These are phyloP conservation scores for Paxillus rubicundulus DNA, from an alignment of 768 basidiomycete species.

Conservation along the genomic window DNA sequence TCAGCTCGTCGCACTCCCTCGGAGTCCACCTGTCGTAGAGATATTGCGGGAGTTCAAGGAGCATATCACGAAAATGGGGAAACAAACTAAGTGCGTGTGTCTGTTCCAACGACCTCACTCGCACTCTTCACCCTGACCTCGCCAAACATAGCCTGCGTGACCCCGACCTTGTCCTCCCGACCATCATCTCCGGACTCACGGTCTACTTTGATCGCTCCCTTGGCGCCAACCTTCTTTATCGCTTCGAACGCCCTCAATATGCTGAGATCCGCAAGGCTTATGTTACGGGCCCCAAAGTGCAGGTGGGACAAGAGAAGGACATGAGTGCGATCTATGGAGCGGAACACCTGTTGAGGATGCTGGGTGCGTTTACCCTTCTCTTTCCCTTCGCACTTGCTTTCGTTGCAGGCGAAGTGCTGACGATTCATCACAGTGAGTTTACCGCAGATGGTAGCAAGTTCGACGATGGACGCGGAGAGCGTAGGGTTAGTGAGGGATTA, in stretches of 20 bases:
- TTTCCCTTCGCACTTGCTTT: not conserved
- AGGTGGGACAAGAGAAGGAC: conserved; percentile 68
- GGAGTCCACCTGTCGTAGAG: conserved; percentile 72
- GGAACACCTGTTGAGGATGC: conserved; percentile 87
- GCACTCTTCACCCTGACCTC: not conserved
- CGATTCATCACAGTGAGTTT: conserved; percentile 68
- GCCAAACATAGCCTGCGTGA: conserved; percentile 55
- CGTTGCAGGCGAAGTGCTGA: conserved; percentile 8
- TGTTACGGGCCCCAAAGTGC: conserved; percentile 69
- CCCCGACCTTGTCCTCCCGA: conserved; percentile 66
- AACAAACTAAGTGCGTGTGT: conserved; percentile 45
- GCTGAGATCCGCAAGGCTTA: conserved; percentile 71
- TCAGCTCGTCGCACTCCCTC: conserved; percentile 85
- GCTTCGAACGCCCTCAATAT: conserved; percentile 94
- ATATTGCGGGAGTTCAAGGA: conserved; percentile 77
- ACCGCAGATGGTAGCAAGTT: conserved; percentile 85
- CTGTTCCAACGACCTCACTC: not conserved
- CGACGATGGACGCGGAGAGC: conserved; percentile 88
- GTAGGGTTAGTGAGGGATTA: conserved; percentile 83
- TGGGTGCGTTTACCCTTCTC: conserved; percentile 61
- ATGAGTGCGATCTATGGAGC: conserved; percentile 93
- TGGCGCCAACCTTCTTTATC: conserved; percentile 87
- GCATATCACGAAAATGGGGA: conserved; percentile 48
- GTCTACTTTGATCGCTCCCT: conserved; percentile 93
- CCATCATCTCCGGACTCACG: conserved; percentile 80